A percentile compares a stretch with the other conserved stretches of the same genome.
Conservation (phyloP, 1,139 yeast species). For the Trichomonascaceae sp. region DNA sequence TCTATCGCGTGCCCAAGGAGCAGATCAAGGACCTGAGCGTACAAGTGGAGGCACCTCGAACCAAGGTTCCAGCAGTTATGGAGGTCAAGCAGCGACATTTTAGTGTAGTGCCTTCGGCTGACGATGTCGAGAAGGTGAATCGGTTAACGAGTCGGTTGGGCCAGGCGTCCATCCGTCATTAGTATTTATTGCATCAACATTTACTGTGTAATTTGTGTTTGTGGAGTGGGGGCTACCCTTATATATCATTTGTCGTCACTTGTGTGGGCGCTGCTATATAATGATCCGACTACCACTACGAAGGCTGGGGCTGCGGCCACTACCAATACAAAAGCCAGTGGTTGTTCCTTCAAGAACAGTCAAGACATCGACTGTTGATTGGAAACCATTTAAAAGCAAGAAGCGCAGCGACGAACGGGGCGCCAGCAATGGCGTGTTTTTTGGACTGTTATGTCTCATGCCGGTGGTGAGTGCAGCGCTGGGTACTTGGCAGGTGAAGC, state of each 20-base stretch:
- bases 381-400: conserved; percentile 62
- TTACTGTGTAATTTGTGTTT: too few species aligned
- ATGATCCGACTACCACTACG: too few species aligned
- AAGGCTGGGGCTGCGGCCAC: too few species aligned
- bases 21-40: conserved; percentile 13
- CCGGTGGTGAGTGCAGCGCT: conserved; percentile 76
- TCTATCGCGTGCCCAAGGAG: conserved; percentile 43
- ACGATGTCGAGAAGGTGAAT: conserved; percentile 6
- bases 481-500: conserved; percentile 87
- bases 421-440: conserved; percentile 28
- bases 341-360: conserved; percentile 22
- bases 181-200: too few species aligned
- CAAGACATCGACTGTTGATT: conserved; percentile 66
- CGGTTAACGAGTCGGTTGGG: background rate
- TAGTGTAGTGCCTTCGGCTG: conserved; percentile 16
- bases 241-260: too few species aligned
- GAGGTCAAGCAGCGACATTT: conserved; percentile 15
- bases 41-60: background rate
- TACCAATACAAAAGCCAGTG: too few species aligned
- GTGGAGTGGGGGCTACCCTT: too few species aligned
- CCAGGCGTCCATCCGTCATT: too few species aligned
- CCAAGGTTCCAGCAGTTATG: conserved; percentile 4
- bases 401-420: conserved; percentile 33
- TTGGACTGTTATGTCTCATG: conserved; percentile 45
- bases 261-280: too few species aligned